Evolutionary conservation across 495 filamentous ascomycete species (phyloP).

Genomic region (Halenospora varia): DNA sequence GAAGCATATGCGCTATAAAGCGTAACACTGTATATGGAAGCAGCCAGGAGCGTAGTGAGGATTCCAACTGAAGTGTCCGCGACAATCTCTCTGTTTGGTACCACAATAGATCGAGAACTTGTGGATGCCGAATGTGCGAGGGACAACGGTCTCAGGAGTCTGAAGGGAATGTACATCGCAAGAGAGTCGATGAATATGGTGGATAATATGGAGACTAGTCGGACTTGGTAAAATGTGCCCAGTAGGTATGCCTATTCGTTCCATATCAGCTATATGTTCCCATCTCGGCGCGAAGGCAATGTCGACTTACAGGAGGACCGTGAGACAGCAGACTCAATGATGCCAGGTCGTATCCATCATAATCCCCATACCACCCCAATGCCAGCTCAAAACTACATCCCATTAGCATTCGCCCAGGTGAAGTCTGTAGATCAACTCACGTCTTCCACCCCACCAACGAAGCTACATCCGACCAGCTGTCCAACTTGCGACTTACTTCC

Average conservation of each 20-base stretch:
- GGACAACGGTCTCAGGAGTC: conserved; percentile 60
- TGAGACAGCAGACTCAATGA: conserved; percentile 65
- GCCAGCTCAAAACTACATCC: conserved; percentile 56
- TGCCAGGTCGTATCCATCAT: conserved; percentile 69
- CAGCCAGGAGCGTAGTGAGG: conserved; percentile 60
- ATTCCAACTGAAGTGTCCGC: conserved; percentile 58
- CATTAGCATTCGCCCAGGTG: conserved; percentile 15
- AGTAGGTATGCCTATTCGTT: conserved; percentile 44
- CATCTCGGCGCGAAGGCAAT: background rate
- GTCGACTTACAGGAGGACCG: conserved; percentile 55
- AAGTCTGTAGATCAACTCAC: conserved; percentile 31
- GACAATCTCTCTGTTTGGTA: conserved; percentile 66
- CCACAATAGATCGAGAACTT: conserved; percentile 28
- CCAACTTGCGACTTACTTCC: conserved; percentile 54
- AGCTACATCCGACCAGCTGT: conserved; percentile 56
- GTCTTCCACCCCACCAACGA: conserved; percentile 61
- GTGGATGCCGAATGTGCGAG: conserved; percentile 56
- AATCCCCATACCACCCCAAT: conserved; percentile 64
- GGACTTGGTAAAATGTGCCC: conserved; percentile 66
- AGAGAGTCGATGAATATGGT: conserved; percentile 61
- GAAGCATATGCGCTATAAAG: conserved; percentile 59
- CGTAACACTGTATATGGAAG: conserved; percentile 62
- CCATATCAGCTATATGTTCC: background rate
- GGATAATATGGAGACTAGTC: conserved; percentile 46
- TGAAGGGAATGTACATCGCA: conserved; percentile 65